Base-by-base conservation (phyloP, 176 grass and related monocot genomes). In the Cocos nucifera region DNA sequence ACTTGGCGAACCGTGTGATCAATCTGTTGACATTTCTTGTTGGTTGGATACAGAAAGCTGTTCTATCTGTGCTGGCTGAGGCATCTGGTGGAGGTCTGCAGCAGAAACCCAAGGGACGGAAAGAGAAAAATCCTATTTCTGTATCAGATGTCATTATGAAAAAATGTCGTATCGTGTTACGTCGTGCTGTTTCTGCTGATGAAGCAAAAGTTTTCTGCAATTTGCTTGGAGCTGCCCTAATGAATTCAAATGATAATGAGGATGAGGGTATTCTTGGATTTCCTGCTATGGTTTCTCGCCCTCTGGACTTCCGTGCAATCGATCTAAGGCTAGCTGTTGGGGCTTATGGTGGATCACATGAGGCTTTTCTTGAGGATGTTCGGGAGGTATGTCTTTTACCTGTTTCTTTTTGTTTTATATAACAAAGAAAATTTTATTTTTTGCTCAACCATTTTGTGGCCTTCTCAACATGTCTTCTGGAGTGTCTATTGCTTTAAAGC, bases 221-320 rank as follows among this genome's bases (percentile, higher is more conserved):
- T 85, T 75, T 97, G 73, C 81, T 97, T 75, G 93, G 87, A 63
- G 88, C 93, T 69, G 81, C 87, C 54, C 66, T 97, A 62, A 67
- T 70, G 49, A 91, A 91, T 72, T 85, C 79, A 61, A 87, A 88
- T 54, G 93, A 97, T 51, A 82, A 91, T 75, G 93, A 97, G 63
- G 87, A 90, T 71, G 87, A 97, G 49, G 93, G 93, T 19, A 88
- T 97, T 67, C 84, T 97, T 83, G 93, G 93, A 59, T 97, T 83
- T 85, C 87, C 93, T 78, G 83, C 83, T 25, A 91, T 90, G 87
- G 86, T 97, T 78, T 82, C 93, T 50, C 86, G 93, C 4, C 87
- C 93, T 57, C 73, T 97, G 78, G 93, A 97, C 59, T 97, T 97
- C 14, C 83, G 93, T 62, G 88, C 93, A 64, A 97, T 97, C 72